Base-by-base conservation (phyloP, 2,329 filamentous ascomycete genomes). In the Monosporascus sp. region DNA sequence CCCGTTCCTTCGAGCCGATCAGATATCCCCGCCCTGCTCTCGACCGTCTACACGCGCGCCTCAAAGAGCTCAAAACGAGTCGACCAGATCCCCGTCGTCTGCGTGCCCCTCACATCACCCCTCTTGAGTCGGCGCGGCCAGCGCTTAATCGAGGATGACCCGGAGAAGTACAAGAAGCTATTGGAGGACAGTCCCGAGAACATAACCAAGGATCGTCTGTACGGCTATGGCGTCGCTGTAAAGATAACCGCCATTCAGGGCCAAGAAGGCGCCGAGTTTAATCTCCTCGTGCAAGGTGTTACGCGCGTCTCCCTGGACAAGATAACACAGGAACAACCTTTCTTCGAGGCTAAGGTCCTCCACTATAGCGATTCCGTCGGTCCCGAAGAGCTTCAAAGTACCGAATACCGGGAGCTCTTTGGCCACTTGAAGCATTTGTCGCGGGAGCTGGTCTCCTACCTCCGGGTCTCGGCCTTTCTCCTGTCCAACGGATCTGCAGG, bases 21-120 rank as follows among this genome's bases (percentile, higher is more conserved):
- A 60, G 94, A 97, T 71, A 87, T 97, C 60, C 87, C 90, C 50
- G 89, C 93, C 49, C 82, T 97, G 45, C 84, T 99, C 53, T 89
- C 91, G 20, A 86, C 87, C 61, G 83, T 96, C 55, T 93, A 96
- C 72, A 88, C 88, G 64, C 84, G 85, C 61, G 85, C 88, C 37
- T 81, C 83, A 41, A 86, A 85, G 63, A 82, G 86, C 60, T 81
- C 84, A 27, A 81, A 84, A 60, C 76, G 81, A 57, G 77, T 86
- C 65, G 81, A 85, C 60, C 76, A 78, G 60, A 84, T 96, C 61
- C 85, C 89, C 8, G 85, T 97, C 59, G 90, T 88, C 50, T 97
- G 93, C 69, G 85, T 97, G 51, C 94, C 94, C 20, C 77, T 97
- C 55, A 86, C 79, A 58, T 94, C 90, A 48, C 85, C 87, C 4